A percentile compares a stretch with the other conserved stretches of the same genome.
Evolutionary conservation across 2,329 filamentous ascomycete genomes (phyloP).

Genomic region (Penicillium hesseltinei): DNA sequence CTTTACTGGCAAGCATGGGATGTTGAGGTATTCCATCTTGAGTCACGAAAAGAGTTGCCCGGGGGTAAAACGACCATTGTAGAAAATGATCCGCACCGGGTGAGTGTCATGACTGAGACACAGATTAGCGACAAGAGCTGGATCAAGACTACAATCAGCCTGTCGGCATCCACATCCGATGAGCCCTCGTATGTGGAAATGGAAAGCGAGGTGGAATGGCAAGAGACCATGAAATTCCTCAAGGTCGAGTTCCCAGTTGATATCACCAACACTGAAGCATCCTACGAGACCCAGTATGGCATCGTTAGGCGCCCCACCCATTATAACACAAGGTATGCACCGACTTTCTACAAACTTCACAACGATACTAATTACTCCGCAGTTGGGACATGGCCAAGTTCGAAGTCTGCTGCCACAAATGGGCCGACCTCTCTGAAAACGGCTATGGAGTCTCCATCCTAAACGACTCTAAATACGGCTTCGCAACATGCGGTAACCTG

Average conservation of each 20-base stretch:
- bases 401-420: slow-evolving; percentile 94
- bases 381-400: slow-evolving; percentile 97
- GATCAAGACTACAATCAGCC: slow-evolving; percentile 79
- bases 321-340: slow-evolving; percentile 83
- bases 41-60: slow-evolving; percentile 74
- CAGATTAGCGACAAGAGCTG: slow-evolving; percentile 84
- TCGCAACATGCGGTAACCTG: slow-evolving; percentile 80
- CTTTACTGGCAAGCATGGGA: slow-evolving; percentile 98
- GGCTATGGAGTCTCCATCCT: slow-evolving; percentile 88
- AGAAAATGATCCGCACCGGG: slow-evolving; percentile 70
- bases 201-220: slow-evolving; percentile 89
- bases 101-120: slow-evolving; percentile 79
- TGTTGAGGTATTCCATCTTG: slow-evolving; percentile 92
- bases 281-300: slow-evolving; percentile 93
- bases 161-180: slow-evolving; percentile 66
- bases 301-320: slow-evolving; percentile 87
- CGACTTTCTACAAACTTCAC: not conserved
- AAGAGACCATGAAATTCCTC: slow-evolving; percentile 94
- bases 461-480: slow-evolving; percentile 95
- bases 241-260: slow-evolving; percentile 98
- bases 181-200: slow-evolving; percentile 72
- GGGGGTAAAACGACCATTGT: slow-evolving; percentile 67
- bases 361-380: slow-evolving; percentile 22
- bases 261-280: slow-evolving; percentile 84
- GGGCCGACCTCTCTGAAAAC: slow-evolving; percentile 83